Evolutionary conservation across 208 protist species (phyloP).

Genomic region (Balamuthia mandrillaris): DNA sequence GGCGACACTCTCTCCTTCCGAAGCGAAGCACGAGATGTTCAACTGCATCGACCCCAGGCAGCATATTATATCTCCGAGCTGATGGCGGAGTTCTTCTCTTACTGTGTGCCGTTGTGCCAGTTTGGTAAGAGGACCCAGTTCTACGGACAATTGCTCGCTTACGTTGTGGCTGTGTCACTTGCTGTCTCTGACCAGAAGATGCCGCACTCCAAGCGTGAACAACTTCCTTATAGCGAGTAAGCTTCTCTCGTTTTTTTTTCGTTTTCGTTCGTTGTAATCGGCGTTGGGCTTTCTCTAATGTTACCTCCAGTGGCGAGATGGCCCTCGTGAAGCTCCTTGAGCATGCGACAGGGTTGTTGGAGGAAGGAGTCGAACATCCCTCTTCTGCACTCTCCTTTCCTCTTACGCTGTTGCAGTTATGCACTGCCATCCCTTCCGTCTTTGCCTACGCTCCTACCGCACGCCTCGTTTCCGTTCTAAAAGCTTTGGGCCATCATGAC

Average conservation of each 20-base stretch:
- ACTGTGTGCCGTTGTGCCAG: neutral
- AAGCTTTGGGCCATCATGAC: neutral
- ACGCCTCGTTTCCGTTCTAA: neutral
- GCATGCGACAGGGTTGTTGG: neutral
- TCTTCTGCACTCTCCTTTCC: neutral
- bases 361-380: neutral
- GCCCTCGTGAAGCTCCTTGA: neutral
- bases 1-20: no score
- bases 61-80: no score
- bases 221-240: neutral
- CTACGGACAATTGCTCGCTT: conserved; percentile 4
- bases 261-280: neutral
- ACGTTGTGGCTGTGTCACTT: neutral
- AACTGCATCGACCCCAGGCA: no score
- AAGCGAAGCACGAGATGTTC: no score
- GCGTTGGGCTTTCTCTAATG: neutral
- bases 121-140: neutral
- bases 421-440: neutral
- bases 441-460: neutral
- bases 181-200: neutral
- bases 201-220: neutral
- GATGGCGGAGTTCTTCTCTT: neutral
- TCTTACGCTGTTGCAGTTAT: neutral
- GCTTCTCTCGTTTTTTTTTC: neutral
- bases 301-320: neutral